Evolutionary conservation across 306 rosid genomes (phyloP), one percentile per base, ranked within the genome.

Genomic region (Gastrolobium bilobum): DNA sequence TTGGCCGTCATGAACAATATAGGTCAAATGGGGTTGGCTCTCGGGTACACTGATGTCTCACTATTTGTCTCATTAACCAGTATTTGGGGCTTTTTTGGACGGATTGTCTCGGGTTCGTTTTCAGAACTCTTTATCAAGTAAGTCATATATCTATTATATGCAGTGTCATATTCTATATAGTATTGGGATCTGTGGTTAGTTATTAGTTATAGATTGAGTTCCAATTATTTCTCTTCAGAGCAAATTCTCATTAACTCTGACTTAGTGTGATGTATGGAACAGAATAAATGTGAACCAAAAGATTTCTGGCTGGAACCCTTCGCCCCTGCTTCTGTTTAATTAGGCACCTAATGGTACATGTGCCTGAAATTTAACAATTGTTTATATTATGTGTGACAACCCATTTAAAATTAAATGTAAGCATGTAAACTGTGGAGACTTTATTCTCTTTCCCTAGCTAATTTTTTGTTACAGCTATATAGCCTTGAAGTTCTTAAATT

Each of bases 301-400:
- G 99, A 93, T 83, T 85, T 95, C 88, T 95, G 99, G 97, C 90
- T 82, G 89, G 97, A 95, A 84, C 98, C 99, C 37, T 73, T 90
- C 42, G 73, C 83, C 84, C 96, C 92, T n/a, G 95, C 98, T 63
- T 91, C 96, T 75, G 86, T 92, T 60, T n/a, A 85, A 69, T 81
- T 93, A 94, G 99, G 88, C 86, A 84, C 89, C 94, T 38, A 90
- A 84, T 70, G 90, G 99, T 95, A 58, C 15, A 58, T 67, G 53
- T 31, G 44, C 38, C 58, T 82, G 50, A 74, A 38, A 44, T 71
- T 86, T 44, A 46, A 65, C 37, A 1, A 3, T 48, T 64, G 40
- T 47, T 35, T 71, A 64, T 64, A 60, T 57, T 4, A 31, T 82
- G 68, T 35, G 47, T n/a, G n/a, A n/a, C n/a, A n/a, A n/a, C n/a